phyloP scores from a whole-genome alignment of 2,329 filamentous ascomycete species.

The Arthrobotrys conoides region DNA sequence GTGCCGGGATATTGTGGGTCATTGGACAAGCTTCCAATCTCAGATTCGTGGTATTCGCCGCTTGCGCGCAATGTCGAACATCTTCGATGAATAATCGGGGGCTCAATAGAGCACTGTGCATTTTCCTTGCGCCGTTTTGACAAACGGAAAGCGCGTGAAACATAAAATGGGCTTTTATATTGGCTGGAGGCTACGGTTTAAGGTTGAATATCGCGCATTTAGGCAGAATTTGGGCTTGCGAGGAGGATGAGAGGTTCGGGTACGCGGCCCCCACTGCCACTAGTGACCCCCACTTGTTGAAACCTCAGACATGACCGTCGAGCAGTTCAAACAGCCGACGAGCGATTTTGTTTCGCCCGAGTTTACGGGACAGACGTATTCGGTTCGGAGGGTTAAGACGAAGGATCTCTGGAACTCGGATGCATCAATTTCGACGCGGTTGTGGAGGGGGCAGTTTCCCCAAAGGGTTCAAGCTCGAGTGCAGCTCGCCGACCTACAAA shows the following conservation, averaged over 20 bases:
- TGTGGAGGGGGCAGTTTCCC: constrained; percentile 38
- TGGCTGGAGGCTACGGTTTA: constrained; percentile 45
- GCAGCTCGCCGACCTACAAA: constrained; percentile 56
- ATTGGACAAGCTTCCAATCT: constrained; percentile 23
- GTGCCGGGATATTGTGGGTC: constrained; percentile 26
- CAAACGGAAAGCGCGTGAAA: constrained; percentile 52
- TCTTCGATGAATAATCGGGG: constrained; percentile 27
- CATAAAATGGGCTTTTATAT: constrained; percentile 38
- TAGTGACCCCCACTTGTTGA: constrained; percentile 50
- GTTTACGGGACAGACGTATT: constrained; percentile 43
- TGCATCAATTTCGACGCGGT: constrained; percentile 38
- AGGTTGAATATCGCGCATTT: constrained; percentile 61
- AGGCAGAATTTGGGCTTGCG: constrained; percentile 46
- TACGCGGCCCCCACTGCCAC: constrained; percentile 60
- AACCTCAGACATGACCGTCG: constrained; percentile 20
- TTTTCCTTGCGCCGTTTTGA: constrained; percentile 18
- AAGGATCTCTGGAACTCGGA: constrained; percentile 25
- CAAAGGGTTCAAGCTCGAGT: constrained; percentile 32
- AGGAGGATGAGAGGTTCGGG: constrained; percentile 40
- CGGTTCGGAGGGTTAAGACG: constrained; percentile 52
- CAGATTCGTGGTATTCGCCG: constrained; percentile 12
- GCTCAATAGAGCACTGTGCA: not conserved
- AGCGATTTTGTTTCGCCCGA: constrained; percentile 54
- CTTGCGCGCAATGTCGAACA: constrained; percentile 37
- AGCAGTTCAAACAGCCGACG: constrained; percentile 58